These are phyloP conservation scores for Citrus glauca DNA, from an alignment of 345 rosid species.

Conservation along the genomic window DNA sequence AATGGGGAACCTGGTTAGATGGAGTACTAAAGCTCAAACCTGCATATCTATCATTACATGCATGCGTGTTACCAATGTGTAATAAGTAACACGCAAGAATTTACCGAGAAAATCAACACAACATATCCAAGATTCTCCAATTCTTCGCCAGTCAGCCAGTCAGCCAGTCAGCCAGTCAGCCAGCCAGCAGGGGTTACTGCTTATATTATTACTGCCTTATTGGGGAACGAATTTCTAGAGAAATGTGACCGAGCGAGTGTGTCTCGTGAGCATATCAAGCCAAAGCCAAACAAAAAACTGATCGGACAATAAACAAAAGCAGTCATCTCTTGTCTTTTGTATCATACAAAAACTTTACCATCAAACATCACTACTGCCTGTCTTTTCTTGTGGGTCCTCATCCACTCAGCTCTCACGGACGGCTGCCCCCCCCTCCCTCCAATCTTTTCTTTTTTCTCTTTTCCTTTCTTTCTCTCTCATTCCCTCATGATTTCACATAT, in stretches of 20 bases:
- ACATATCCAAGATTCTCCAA: background rate
- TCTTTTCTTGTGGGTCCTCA: constrained; percentile 21
- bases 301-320: constrained; percentile 22
- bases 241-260: constrained; percentile 15
- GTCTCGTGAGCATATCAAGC: too few species aligned
- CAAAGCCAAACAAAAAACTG: background rate
- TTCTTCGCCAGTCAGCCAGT: background rate
- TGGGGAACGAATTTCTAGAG: constrained; percentile 21
- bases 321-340: constrained; percentile 30
- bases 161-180: background rate
- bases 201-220: background rate
- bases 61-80: background rate
- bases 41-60: too few species aligned
- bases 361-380: background rate
- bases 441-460: background rate
- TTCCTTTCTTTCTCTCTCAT: background rate
- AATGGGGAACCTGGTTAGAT: too few species aligned
- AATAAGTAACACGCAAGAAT: background rate
- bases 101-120: background rate
- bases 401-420: constrained; percentile 33
- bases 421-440: constrained; percentile 9
- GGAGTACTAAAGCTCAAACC: too few species aligned
- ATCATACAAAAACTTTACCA: background rate
- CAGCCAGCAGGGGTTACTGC: background rate
- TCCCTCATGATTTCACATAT: background rate